These are phyloP conservation scores for Cyberlindnera mycetangii DNA, from an alignment of 805 yeast genomes.

Conservation along the genomic window DNA sequence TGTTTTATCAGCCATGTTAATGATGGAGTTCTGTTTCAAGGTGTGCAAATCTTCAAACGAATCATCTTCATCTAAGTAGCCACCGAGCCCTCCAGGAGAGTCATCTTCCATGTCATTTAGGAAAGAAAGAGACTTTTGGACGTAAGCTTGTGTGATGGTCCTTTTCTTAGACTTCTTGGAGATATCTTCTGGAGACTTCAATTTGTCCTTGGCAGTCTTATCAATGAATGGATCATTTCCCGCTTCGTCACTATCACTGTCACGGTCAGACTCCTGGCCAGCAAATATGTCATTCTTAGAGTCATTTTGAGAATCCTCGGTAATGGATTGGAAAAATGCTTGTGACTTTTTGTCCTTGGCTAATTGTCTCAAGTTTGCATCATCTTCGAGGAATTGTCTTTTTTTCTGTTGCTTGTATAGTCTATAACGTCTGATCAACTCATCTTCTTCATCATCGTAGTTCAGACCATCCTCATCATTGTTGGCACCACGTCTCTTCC, in stretches of 20 bases:
- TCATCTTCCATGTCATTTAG: slow-evolving; percentile 35
- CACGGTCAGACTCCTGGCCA: slow-evolving; percentile 26
- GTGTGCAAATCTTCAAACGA: slow-evolving; percentile 43
- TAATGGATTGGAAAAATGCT: slow-evolving; percentile 66
- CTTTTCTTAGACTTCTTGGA: slow-evolving; percentile 26
- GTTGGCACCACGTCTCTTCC: slow-evolving; percentile 56
- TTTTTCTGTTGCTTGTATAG: slow-evolving; percentile 25
- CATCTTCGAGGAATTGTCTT: slow-evolving; percentile 47
- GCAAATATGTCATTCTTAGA: slow-evolving; percentile 32
- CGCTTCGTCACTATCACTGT: slow-evolving; percentile 24
- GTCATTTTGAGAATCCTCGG: slow-evolving; percentile 40
- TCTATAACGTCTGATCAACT: slow-evolving; percentile 35
- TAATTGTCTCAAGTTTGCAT: slow-evolving; percentile 44
- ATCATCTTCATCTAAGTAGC: slow-evolving; percentile 31
- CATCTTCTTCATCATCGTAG: slow-evolving; percentile 75
- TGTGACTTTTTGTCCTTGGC: slow-evolving; percentile 53
- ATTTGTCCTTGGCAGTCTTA: slow-evolving; percentile 9
- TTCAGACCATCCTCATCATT: slow-evolving; percentile 57
- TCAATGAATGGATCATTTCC: slow-evolving; percentile 30
- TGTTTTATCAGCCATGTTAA: slow-evolving; percentile 32
- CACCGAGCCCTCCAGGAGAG: slow-evolving; percentile 6
- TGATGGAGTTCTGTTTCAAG: slow-evolving; percentile 42
- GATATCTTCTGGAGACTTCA: slow-evolving; percentile 18
- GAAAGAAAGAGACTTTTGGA: slow-evolving; percentile 54
- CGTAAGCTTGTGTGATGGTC: slow-evolving; percentile 51